phyloP scores from a whole-genome alignment of 2,329 filamentous ascomycete genomes.

The Alternaria brassicicola region DNA sequence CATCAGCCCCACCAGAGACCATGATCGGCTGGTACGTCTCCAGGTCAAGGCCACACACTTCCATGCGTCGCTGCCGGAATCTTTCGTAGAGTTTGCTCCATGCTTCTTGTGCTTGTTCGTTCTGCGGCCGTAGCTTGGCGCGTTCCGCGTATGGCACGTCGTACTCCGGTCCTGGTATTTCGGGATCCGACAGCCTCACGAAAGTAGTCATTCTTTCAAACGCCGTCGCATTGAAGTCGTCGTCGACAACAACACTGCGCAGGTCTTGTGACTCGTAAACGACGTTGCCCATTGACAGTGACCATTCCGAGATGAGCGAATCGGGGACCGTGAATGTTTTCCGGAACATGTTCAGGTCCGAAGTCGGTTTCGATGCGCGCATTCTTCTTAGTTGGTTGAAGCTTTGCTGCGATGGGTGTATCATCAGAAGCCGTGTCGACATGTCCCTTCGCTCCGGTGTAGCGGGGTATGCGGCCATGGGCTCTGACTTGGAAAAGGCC shows the following conservation, averaged over 20 bases:
- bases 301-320: conserved; percentile 49
- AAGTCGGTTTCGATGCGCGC: conserved; percentile 31
- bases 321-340: conserved; percentile 36
- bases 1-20: conserved; percentile 17
- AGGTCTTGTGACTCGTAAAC: conserved; percentile 45
- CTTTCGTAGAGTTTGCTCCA: conserved; percentile 59
- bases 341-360: conserved; percentile 45
- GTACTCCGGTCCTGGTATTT: conserved; percentile 58
- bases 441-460: conserved; percentile 38
- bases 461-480: conserved; percentile 45
- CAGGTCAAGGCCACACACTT: conserved; percentile 60
- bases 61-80: conserved; percentile 58
- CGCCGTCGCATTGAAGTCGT: conserved; percentile 53
- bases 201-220: conserved; percentile 54
- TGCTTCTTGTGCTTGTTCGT: conserved; percentile 54
- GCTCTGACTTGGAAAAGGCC: conserved; percentile 48
- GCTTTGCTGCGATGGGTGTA: conserved; percentile 44
- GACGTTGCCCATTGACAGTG: conserved; percentile 47
- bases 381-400: conserved; percentile 41
- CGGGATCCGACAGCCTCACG: conserved; percentile 55
- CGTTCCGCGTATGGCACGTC: conserved; percentile 54
- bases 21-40: conserved; percentile 49
- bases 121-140: conserved; percentile 51
- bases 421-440: conserved; percentile 48
- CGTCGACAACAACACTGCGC: conserved; percentile 34